These are phyloP conservation scores for Ophiostoma pallidulum DNA, from an alignment of 2,329 filamentous ascomycete genomes.

Conservation along the genomic window DNA sequence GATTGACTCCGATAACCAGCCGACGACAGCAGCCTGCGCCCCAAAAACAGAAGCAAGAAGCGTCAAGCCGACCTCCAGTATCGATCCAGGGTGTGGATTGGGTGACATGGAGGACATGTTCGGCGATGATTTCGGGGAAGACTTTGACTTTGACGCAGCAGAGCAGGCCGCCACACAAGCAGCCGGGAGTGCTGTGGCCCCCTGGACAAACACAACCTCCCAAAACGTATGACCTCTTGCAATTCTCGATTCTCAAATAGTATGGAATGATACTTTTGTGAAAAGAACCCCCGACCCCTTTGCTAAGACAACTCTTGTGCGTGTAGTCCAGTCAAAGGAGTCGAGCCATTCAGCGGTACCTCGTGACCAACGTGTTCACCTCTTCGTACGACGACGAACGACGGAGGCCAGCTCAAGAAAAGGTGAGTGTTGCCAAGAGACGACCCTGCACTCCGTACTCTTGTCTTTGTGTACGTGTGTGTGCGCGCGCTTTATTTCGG, in stretches of 20 bases:
- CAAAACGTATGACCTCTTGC: conserved; percentile 51
- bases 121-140: conserved; percentile 65
- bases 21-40: conserved; percentile 10
- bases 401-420: conserved; percentile 54
- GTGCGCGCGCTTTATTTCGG: no score
- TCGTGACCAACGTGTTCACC: conserved; percentile 65
- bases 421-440: no score
- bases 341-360: conserved; percentile 77
- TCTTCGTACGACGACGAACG: conserved; percentile 56
- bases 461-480: no score
- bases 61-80: not conserved
- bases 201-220: conserved; percentile 18
- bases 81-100: conserved; percentile 16
- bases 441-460: no score
- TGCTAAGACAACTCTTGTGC: conserved; percentile 2
- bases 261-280: not conserved
- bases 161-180: conserved; percentile 67
- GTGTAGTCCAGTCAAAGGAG: conserved; percentile 54
- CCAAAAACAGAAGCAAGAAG: conserved; percentile 9
- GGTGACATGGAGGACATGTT: conserved; percentile 35
- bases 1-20: conserved; percentile 18
- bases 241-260: conserved; percentile 4
- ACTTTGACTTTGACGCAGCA: conserved; percentile 67
- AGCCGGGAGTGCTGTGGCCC: not conserved
- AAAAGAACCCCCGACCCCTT: not conserved